Evolutionary conservation across 2,329 filamentous ascomycete genomes (phyloP).

Genomic region (Pseudogymnoascus sp.): DNA sequence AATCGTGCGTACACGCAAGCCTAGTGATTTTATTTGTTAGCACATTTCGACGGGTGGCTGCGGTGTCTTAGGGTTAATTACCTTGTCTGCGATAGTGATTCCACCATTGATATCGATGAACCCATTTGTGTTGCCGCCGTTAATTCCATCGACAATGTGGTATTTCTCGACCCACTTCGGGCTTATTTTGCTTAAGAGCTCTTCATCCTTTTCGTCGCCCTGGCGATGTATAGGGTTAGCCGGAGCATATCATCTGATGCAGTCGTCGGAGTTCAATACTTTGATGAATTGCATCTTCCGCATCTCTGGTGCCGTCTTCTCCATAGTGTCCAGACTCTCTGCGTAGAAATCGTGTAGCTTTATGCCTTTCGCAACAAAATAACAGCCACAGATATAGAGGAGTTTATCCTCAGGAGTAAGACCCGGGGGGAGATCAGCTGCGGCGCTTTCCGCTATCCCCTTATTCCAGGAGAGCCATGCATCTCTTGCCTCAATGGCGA

Average conservation of each 20-base stretch:
- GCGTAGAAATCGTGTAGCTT: conserved; percentile 15
- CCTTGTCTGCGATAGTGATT: conserved; percentile 25
- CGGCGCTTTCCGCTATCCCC: conserved; percentile 12
- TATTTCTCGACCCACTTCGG: conserved; percentile 21
- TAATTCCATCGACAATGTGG: conserved; percentile 21
- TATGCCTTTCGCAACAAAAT: conserved; percentile 12
- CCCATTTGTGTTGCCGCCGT: conserved; percentile 18
- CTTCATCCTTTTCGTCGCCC: background rate
- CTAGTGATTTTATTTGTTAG: conserved; percentile 8
- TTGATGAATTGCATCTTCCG: conserved; percentile 20
- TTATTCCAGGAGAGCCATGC: conserved; percentile 27
- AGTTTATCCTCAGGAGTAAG: conserved; percentile 19
- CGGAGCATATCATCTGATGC: conserved; percentile 13
- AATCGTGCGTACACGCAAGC: conserved; percentile 13
- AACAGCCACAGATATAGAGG: conserved; percentile 16
- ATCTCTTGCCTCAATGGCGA: conserved; percentile 27
- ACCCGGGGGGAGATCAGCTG: conserved; percentile 17
- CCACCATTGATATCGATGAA: conserved; percentile 23
- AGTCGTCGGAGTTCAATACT: conserved; percentile 15
- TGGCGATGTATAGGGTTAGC: background rate
- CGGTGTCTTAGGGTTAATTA: background rate
- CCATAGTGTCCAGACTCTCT: conserved; percentile 15
- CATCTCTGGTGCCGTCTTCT: conserved; percentile 13
- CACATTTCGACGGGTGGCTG: background rate
- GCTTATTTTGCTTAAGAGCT: conserved; percentile 6